Base-by-base conservation (phyloP, 2,329 filamentous ascomycete species). In the Ophiostoma angusticollis region DNA sequence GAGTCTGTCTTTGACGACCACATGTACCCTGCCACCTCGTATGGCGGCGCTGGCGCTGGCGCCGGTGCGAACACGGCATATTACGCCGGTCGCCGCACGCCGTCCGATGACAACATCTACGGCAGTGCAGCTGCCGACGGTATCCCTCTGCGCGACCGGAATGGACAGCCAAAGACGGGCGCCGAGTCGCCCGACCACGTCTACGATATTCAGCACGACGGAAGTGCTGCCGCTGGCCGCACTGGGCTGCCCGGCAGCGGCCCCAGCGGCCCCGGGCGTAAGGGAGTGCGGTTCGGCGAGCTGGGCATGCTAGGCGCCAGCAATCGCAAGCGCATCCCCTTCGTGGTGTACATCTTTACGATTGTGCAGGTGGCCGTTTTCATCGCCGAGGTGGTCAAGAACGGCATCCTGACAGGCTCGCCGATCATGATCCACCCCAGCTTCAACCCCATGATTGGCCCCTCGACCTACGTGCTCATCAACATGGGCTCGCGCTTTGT, bases 401-500 rank as follows among this genome's bases (percentile, higher is more conserved):
- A 87, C 59, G 80, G 46, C 31, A 42, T 49, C 31, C 27, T 47
- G 22, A 95, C 89, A 1, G 82, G 82, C 39, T 80, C 80, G 18
- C 72, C 80, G 16, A 84, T 85, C 53, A 72, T 78, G 63, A 87
- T 78, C 37, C 74, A 89, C 40, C 91, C 91, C 2, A 71, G 70
- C 13, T 93, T 98, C 64, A 98, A 96, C 61, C 82, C 84, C 42
- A 94, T 98, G 85, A 94, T 98, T 53, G 91, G 91, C 0, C 91
- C 91, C 1, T 94, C 87, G 5, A 74, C 79, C 2, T 84, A 85
- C 50, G 76, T 96, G 18, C 74, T 93, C 51, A 94, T 96, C 64
- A 93, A 93, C 59, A 94, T 98, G 84, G 91, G 91, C 42, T 84
- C 87, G 29, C 79, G 91, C 45, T 98, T 84, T 55, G 75, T 82